Evolutionary conservation across 345 rosid genomes (phyloP).

Genomic region (Punica granatum): DNA sequence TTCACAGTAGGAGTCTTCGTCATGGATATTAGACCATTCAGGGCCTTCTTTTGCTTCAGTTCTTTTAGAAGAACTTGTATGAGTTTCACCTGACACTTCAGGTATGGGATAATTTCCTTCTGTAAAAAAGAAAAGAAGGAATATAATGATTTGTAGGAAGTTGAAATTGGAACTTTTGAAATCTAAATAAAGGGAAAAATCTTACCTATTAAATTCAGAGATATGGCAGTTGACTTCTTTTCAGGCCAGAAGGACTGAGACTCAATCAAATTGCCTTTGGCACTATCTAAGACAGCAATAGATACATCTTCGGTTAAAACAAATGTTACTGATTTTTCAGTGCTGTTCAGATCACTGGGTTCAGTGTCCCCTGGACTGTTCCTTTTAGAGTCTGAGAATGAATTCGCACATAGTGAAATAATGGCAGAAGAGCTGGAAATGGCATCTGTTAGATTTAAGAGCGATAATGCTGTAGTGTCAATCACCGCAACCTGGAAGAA

Average conservation of each 20-base stretch:
- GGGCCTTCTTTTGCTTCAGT: neutral
- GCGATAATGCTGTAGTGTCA: constrained; percentile 44
- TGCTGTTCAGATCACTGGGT: neutral
- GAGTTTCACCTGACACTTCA: constrained; percentile 20
- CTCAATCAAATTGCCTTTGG: constrained; percentile 39
- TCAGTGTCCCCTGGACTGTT: constrained; percentile 11
- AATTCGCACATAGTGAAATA: constrained; percentile 34
- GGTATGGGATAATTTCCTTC: constrained; percentile 3
- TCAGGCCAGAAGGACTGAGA: constrained; percentile 28
- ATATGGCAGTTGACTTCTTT: constrained; percentile 38
- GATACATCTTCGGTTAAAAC: constrained; percentile 55
- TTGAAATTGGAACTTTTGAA: neutral
- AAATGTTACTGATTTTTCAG: constrained; percentile 27
- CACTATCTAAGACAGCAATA: constrained; percentile 26
- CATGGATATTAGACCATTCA: neutral
- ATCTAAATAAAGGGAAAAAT: constrained; percentile 4
- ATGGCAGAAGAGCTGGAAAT: constrained; percentile 41
- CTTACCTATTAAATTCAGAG: constrained; percentile 64
- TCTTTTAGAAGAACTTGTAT: constrained; percentile 1
- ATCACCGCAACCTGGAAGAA: constrained; percentile 72
- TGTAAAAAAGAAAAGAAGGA: neutral
- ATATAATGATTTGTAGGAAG: neutral
- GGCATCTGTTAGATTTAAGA: constrained; percentile 46
- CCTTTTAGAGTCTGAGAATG: constrained; percentile 22
- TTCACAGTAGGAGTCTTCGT: constrained; percentile 19